phyloP scores from a whole-genome alignment of 768 basidiomycete species.

The Nevesoporus exiguus region DNA sequence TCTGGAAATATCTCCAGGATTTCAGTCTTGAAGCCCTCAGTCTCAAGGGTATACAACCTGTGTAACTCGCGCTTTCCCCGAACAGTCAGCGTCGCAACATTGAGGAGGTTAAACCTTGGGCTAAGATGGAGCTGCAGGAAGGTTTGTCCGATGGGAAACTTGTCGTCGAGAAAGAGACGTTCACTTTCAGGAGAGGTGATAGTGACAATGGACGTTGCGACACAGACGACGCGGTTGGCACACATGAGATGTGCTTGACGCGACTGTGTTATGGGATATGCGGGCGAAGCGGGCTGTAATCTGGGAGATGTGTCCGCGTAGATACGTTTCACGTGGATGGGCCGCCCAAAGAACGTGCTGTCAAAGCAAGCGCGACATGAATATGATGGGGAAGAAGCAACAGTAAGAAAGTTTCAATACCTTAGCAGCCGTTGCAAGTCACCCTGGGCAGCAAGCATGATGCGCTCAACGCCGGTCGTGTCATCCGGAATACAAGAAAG shows the following conservation, averaged over 20 bases:
- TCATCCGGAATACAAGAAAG: conserved; percentile 23
- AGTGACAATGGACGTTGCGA: conserved; percentile 63
- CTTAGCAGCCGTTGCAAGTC: conserved; percentile 68
- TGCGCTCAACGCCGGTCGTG: conserved; percentile 58
- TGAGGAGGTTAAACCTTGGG: conserved; percentile 57
- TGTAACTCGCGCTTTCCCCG: conserved; percentile 26
- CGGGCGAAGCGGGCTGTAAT: conserved; percentile 39
- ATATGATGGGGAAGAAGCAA: neutral
- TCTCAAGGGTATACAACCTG: conserved; percentile 51
- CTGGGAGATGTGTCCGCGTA: conserved; percentile 46
- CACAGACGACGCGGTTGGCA: conserved; percentile 49
- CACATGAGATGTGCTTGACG: conserved; percentile 66
- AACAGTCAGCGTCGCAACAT: conserved; percentile 38
- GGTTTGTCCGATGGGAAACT: conserved; percentile 66
- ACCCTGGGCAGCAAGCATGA: conserved; percentile 66
- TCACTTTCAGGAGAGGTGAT: conserved; percentile 56
- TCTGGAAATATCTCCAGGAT: conserved; percentile 69
- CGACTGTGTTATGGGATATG: conserved; percentile 54
- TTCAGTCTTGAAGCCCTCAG: conserved; percentile 60
- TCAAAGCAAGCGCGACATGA: neutral
- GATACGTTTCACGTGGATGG: conserved; percentile 56
- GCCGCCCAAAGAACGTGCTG: conserved; percentile 64
- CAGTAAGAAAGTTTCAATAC: conserved; percentile 31
- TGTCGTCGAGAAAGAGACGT: conserved; percentile 61
- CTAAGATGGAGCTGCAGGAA: conserved; percentile 51